These are phyloP conservation scores for Penicillium sp. DNA, from an alignment of 2,329 filamentous ascomycete species.

Conservation along the genomic window DNA sequence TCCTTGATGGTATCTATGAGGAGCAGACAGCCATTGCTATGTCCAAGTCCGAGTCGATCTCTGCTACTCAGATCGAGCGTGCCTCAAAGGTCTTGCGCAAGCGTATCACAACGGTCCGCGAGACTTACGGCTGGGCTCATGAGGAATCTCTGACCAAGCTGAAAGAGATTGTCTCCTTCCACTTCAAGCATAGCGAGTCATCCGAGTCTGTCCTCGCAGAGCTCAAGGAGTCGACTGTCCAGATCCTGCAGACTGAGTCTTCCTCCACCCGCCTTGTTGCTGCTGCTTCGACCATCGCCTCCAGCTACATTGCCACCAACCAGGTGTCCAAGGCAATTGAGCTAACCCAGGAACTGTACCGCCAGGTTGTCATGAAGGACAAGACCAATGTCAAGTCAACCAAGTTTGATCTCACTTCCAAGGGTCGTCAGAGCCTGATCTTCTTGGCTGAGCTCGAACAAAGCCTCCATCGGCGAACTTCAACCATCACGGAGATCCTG, in stretches of 20 bases:
- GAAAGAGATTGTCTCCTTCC: conserved; percentile 40
- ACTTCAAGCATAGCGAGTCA: conserved; percentile 37
- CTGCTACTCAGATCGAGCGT: conserved; percentile 33
- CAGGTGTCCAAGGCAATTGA: conserved; percentile 37
- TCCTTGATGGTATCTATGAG: conserved; percentile 42
- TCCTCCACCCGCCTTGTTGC: conserved; percentile 33
- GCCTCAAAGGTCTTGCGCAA: conserved; percentile 35
- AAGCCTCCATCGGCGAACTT: conserved; percentile 34
- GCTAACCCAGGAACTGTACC: conserved; percentile 42
- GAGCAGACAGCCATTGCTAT: conserved; percentile 34
- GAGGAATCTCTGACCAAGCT: conserved; percentile 42
- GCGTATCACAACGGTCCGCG: conserved; percentile 33
- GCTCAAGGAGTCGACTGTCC: conserved; percentile 37
- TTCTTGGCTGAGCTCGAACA: conserved; percentile 53
- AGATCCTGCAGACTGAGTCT: conserved; percentile 39
- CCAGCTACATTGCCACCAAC: conserved; percentile 39
- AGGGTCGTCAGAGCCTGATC: conserved; percentile 40
- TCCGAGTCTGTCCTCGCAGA: conserved; percentile 32
- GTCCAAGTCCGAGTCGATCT: conserved; percentile 27
- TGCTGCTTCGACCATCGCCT: conserved; percentile 40
- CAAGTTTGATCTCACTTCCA: conserved; percentile 38
- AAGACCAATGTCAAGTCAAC: conserved; percentile 28
- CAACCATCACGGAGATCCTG: conserved; percentile 46
- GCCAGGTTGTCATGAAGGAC: conserved; percentile 43
- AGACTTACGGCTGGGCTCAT: conserved; percentile 43